Conservation (phyloP, 495 filamentous ascomycete genomes). For the Daldinia decipiens region DNA sequence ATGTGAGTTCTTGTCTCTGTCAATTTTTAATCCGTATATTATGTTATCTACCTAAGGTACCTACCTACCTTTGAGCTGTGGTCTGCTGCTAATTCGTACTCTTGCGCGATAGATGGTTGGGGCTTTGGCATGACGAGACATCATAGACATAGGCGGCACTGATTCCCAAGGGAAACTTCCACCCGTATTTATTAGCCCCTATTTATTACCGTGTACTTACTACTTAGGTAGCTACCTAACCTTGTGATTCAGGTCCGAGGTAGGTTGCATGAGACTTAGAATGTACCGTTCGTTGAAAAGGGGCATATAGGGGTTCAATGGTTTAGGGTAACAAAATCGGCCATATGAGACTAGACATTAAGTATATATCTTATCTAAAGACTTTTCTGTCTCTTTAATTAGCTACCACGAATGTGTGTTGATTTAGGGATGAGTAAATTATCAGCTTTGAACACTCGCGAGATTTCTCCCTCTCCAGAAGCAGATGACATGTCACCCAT, state of each 20-base stretch:
- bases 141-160: conserved; percentile 29
- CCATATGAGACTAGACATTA: not conserved
- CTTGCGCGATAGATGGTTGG: conserved; percentile 30
- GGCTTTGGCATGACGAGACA: conserved; percentile 37
- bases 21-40: not conserved
- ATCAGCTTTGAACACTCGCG: not conserved
- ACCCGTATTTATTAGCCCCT: not conserved
- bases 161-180: not conserved
- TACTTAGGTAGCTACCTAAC: not conserved
- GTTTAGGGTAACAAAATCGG: not conserved
- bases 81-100: not conserved
- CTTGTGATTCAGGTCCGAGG: not conserved
- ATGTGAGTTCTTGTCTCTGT: conserved; percentile 20
- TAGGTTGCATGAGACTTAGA: not conserved
- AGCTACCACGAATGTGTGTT: not conserved
- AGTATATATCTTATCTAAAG: not conserved
- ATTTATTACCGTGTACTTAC: not conserved
- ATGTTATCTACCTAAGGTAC: no score
- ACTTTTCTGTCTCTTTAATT: not conserved
- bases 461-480: not conserved
- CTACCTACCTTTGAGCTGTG: not conserved
- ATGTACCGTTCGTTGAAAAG: not conserved
- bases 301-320: not conserved
- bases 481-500: not conserved
- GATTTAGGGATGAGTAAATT: not conserved